Evolutionary conservation across 2,329 filamentous ascomycete species (phyloP).

Genomic region (Niveomyces coronatus): DNA sequence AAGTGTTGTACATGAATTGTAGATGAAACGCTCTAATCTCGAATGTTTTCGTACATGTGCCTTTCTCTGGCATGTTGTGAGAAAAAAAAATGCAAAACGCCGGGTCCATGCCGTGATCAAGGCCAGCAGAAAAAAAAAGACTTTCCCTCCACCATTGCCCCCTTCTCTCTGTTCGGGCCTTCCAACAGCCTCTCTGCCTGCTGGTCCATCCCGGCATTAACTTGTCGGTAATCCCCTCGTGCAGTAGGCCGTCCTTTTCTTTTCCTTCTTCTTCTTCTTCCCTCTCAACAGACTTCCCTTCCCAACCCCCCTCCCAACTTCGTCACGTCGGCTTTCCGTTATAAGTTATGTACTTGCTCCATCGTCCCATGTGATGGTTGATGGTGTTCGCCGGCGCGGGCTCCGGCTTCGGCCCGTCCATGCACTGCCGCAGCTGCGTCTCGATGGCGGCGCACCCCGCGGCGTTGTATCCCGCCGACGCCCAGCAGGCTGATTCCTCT

Average conservation of each 20-base stretch:
- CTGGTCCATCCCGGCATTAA: too few species aligned
- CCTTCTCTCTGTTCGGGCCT: too few species aligned
- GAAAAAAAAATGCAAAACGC: too few species aligned
- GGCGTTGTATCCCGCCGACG: constrained; percentile 61
- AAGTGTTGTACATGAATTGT: constrained; percentile 4
- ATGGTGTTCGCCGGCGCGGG: constrained; percentile 58
- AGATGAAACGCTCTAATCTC: constrained; percentile 1
- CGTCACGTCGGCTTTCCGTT: constrained; percentile 26
- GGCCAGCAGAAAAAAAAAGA: too few species aligned
- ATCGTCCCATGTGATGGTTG: constrained; percentile 85
- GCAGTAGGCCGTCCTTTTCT: neutral
- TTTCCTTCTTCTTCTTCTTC: too few species aligned
- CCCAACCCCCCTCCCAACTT: too few species aligned
- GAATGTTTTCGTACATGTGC: constrained; percentile 2
- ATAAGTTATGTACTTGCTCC: constrained; percentile 56
- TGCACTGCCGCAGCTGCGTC: constrained; percentile 53
- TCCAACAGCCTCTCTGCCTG: too few species aligned
- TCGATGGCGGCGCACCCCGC: constrained; percentile 49
- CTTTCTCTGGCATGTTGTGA: neutral
- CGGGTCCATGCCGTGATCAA: too few species aligned
- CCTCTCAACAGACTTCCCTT: too few species aligned
- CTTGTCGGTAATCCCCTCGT: too few species aligned
- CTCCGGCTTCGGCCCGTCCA: constrained; percentile 62
- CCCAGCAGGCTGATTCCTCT: constrained; percentile 67
- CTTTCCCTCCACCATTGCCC: too few species aligned